Percentiles rank a stretch among this genome's conserved stretches.
These are phyloP conservation scores for Fraxinus angustifolia DNA, from an alignment of 305 asterid species.

Conservation along the genomic window DNA sequence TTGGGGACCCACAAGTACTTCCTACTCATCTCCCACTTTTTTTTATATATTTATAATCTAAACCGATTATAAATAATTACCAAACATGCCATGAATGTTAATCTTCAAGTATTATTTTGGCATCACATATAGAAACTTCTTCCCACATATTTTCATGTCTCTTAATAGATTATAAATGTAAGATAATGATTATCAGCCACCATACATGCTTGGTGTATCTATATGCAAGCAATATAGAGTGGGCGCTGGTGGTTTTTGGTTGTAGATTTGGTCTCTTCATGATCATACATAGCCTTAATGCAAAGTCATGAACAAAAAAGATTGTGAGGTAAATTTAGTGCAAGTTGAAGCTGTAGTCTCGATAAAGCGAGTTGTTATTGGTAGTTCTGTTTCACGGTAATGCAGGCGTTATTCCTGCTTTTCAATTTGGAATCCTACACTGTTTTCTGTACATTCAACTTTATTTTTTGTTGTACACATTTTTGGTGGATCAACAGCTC, in stretches of 20 bases:
- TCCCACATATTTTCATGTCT: neutral
- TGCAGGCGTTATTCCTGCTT: neutral
- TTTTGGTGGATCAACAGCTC: slow-evolving; percentile 5
- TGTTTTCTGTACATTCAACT: neutral
- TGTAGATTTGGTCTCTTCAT: neutral
- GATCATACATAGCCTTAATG: neutral
- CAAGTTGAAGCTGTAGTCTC: neutral
- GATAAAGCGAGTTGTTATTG: neutral
- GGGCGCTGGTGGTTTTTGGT: neutral
- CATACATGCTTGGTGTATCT: neutral
- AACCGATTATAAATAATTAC: neutral
- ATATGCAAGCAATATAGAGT: neutral
- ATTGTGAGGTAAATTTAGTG: neutral
- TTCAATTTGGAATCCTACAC: neutral
- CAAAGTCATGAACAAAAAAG: neutral
- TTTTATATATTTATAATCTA: too few species aligned
- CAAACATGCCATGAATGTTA: neutral
- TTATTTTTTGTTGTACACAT: neutral
- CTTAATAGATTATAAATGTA: neutral
- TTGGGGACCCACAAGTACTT: neutral
- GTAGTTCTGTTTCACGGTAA: neutral
- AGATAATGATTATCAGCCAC: neutral
- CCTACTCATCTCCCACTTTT: too few species aligned
- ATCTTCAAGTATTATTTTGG: neutral
- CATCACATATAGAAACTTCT: neutral